Evolutionary conservation across 352 stramenopile species (phyloP).

Genomic region (Globisporangium carolinianum): DNA sequence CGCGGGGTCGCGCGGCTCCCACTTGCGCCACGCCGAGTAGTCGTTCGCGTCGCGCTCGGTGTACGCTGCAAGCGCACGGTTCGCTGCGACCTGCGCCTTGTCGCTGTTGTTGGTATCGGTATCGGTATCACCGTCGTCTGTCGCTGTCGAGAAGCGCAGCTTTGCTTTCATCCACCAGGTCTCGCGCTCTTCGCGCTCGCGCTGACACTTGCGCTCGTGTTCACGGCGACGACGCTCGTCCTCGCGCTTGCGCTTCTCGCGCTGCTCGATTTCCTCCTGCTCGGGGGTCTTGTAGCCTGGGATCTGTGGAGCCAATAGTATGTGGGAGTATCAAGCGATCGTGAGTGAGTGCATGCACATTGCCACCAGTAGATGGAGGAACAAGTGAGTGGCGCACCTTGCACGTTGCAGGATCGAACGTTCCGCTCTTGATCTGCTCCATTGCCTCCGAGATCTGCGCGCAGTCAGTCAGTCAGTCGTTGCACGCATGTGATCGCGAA

Average conservation of each 20-base stretch:
- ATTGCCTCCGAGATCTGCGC: slow-evolving; percentile 59
- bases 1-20: slow-evolving; percentile 64
- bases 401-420: slow-evolving; percentile 66
- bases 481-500: neutral
- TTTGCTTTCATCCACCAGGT: slow-evolving; percentile 65
- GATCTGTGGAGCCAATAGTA: slow-evolving; percentile 25
- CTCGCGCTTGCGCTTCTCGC: slow-evolving; percentile 25
- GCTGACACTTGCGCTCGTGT: slow-evolving; percentile 25
- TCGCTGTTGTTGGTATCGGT: slow-evolving; percentile 11
- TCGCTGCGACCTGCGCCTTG: slow-evolving; percentile 27
- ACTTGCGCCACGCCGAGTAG: slow-evolving; percentile 76
- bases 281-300: slow-evolving; percentile 71
- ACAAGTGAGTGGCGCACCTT: slow-evolving; percentile 24
- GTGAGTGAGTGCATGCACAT: neutral
- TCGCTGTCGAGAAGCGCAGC: slow-evolving; percentile 36
- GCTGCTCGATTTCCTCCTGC: slow-evolving; percentile 52
- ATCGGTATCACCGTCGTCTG: slow-evolving; percentile 12
- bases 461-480: neutral
- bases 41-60: slow-evolving; percentile 74
- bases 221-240: slow-evolving; percentile 35
- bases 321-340: neutral
- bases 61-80: slow-evolving; percentile 58
- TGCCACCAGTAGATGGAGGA: neutral
- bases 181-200: slow-evolving; percentile 55
- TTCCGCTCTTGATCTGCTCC: slow-evolving; percentile 75